Base-by-base conservation (phyloP, 805 yeast genomes). In the Tetrapisispora phaffii region DNA sequence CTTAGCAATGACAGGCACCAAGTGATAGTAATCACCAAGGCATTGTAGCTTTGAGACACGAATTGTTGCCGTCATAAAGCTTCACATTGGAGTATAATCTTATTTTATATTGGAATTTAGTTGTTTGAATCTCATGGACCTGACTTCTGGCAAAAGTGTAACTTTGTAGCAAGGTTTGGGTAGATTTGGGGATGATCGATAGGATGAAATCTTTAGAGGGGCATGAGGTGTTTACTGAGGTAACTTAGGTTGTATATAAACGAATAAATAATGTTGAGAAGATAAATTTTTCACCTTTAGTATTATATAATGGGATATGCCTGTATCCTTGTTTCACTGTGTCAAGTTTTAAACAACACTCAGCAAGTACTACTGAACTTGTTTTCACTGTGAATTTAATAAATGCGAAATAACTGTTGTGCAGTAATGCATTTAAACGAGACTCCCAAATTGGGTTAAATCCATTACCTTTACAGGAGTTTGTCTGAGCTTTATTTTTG, bases 381-480 rank as follows among this genome's bases (percentile, higher is more conserved):
- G 77, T 64, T 49, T 74, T 73, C 3, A 80, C 71, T 2, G 70
- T 54, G 44, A 85, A 70, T 45, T 77, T 66, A 8, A 82, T 48
- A 57, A 85, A 85, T 2, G 78, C 73, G 34, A 83, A 67, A 44
- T 68, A 63, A 6, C 57, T 60, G 7, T 71, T 60, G 4, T 63
- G 59, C 7, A 70, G 52, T 0, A 55, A 54, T 2, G 81, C 72
- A n/a, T 59, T 50, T 48, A 80, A 72, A 4, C 57, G 60, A 41
- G 74, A 71, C 49, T 81, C 77, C 97, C 97, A 90, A 7, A 73
- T 63, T 0, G 97, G 97, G 57, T 85, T 87, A 65, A 85, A 86
- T 0, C 97, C 97, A 63, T 89, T 88, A 41, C 77, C 79, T 7
- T 61, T 57, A 1, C 82, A 73, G 4, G 52, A 41, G 10, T 48